phyloP scores from a whole-genome alignment of 176 grass and related monocot species.

The Thinopyrum elongatum region DNA sequence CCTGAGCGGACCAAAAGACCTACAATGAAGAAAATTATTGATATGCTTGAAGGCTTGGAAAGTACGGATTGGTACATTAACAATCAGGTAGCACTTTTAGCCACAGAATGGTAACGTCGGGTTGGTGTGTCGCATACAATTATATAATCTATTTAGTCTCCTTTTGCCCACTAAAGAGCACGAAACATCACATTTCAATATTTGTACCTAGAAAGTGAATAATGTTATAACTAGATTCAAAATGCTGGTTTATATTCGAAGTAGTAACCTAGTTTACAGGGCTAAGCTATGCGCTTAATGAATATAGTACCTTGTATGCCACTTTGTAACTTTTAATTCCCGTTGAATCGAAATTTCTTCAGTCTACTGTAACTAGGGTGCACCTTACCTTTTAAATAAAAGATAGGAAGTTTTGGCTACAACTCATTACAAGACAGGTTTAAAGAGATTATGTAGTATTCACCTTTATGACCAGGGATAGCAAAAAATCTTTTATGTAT shows the following conservation, averaged over 20 bases:
- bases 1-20: neutral
- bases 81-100: neutral
- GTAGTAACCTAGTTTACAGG: no score
- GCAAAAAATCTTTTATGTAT: no score
- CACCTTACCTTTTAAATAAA: no score
- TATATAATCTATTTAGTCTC: no score
- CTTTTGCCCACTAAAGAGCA: neutral
- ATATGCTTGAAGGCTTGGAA: neutral
- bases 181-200: neutral
- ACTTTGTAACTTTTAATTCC: neutral
- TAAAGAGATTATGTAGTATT: no score
- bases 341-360: neutral
- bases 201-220: neutral
- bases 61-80: neutral
- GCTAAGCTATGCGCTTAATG: neutral
- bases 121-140: no score
- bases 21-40: neutral
- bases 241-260: no score
- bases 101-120: neutral
- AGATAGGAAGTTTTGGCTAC: no score
- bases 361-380: neutral
- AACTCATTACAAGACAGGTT: no score
- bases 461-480: no score
- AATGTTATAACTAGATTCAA: neutral
- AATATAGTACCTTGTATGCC: neutral